Base-by-base conservation (phyloP, 2,329 filamentous ascomycete genomes). In the Cladophialophora exuberans region DNA sequence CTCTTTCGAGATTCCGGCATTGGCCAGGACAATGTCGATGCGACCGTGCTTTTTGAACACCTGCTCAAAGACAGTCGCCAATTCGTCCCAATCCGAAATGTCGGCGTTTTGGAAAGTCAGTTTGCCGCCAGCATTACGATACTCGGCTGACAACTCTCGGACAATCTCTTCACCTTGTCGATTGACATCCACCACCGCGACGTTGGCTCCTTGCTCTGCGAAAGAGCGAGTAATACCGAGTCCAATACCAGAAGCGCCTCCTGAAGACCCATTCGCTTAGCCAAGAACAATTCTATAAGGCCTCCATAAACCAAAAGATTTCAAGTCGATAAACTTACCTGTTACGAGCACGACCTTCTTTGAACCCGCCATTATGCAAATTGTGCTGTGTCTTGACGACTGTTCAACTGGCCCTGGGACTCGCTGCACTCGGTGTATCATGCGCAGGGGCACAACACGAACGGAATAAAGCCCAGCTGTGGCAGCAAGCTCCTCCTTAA, bases 21-120 rank as follows among this genome's bases (percentile, higher is more conserved):
- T 80, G 23, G 77, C 78, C 64, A 79, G 73, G 5, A 79, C 77
- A 2, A 79, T 60, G 53, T 81, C 76, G 15, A 80, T 62, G 11
- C 66, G 64, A 1, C 74, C 73, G n/a, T 67, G 65, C 11, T 67
- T 54, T 3, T 60, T 56, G 46, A 68, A 65, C 1, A 71, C 62
- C 20, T 68, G 64, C 52, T 67, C 62, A 44, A 76, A 76, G 0
- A 66, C 72, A 0, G 62, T 55, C 0, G 68, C 69, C 41, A 73
- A 69, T 33, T 66, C 67, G 18, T 70, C 66, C 70, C 70, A 72
- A 2, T 65, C 66, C 7, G 70, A 69, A 4, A 71, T 66, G 39
- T 72, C 67, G 55, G 66, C 68, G 38, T 64, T 54, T 31, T 65
- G 57, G 36, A 69, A 71, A 20, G 63, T 64, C 28, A 71, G 39